Conservation (phyloP, 305 asterid genomes). For the Fraxinus baroniana region DNA sequence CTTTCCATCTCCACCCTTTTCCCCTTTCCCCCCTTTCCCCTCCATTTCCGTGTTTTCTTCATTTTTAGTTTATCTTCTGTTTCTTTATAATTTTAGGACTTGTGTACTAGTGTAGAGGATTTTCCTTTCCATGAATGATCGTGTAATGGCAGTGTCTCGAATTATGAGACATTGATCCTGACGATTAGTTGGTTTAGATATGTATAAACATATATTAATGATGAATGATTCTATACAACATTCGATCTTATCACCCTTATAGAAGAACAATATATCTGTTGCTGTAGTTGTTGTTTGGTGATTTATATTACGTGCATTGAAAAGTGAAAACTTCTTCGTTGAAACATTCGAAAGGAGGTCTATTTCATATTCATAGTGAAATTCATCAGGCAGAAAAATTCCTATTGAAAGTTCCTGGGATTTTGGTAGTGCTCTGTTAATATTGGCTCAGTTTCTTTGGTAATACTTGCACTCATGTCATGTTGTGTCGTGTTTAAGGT, state of each 20-base stretch:
- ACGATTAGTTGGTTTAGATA: background rate
- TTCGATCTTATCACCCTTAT: background rate
- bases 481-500: background rate
- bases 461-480: background rate
- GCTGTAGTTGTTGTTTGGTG: background rate
- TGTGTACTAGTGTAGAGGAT: constrained; percentile 22
- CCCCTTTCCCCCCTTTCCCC: background rate
- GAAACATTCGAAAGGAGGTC: background rate
- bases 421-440: background rate
- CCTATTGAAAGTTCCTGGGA: background rate
- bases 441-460: background rate
- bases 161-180: background rate
- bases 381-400: background rate
- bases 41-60: background rate
- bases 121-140: background rate
- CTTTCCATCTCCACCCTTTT: constrained; percentile 33
- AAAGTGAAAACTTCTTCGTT: background rate
- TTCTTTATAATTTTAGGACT: constrained; percentile 12
- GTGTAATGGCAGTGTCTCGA: background rate
- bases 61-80: background rate
- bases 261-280: background rate
- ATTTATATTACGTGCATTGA: background rate
- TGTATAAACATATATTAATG: background rate
- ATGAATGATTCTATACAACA: background rate
- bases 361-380: background rate